Evolutionary conservation across 371 early-diverging fungal genomes (phyloP).

Genomic region (Mucor sp.): DNA sequence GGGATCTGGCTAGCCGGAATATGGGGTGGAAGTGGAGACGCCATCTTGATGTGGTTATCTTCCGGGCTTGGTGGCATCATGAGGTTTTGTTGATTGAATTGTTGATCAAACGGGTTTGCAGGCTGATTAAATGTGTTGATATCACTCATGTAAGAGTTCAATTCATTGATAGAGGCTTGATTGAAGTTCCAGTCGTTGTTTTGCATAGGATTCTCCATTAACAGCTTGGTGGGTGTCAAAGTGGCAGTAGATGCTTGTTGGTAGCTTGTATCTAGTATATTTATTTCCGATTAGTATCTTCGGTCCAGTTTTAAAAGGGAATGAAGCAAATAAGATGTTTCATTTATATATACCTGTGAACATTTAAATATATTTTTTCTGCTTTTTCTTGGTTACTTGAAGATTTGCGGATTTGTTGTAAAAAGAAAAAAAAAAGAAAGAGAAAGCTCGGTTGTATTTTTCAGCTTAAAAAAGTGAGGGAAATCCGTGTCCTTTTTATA

Average conservation of each 20-base stretch:
- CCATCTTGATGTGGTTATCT: neutral
- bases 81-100: neutral
- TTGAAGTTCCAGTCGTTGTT: constrained; percentile 14
- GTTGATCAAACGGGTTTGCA: constrained; percentile 1
- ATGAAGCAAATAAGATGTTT: neutral
- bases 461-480: neutral
- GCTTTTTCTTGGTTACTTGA: neutral
- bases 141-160: constrained; percentile 7
- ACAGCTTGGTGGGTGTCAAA: constrained; percentile 21
- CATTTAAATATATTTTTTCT: constrained; percentile 17
- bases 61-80: constrained; percentile 6
- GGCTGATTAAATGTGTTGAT: constrained; percentile 4
- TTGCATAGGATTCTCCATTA: constrained; percentile 1
- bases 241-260: constrained; percentile 1
- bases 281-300: constrained; percentile 8
- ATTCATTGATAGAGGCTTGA: constrained; percentile 2
- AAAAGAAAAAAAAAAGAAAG: neutral
- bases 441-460: neutral
- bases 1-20: neutral
- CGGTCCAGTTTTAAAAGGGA: constrained; percentile 17
- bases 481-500: neutral
- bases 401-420: neutral
- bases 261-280: neutral
- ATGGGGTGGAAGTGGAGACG: neutral
- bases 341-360: constrained; percentile 20